Evolutionary conservation across 371 early-diverging fungal genomes (phyloP).

Genomic region (Mucor saturninus): DNA sequence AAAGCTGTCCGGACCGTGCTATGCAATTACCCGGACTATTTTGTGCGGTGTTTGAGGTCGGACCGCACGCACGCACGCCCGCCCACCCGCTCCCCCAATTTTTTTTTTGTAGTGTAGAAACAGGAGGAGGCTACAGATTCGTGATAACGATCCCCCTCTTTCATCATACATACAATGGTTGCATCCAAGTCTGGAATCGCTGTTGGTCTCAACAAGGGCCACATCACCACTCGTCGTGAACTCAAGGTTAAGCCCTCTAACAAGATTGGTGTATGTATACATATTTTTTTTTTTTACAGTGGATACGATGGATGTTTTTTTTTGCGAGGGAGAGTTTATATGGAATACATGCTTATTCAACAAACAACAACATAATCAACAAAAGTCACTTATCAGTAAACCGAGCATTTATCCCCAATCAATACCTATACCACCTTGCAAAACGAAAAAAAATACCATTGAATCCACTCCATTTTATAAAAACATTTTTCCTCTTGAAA

Average conservation of each 20-base stretch:
- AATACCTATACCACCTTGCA: too few relatives aligned
- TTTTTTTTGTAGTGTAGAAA: neutral
- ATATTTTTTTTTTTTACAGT: conserved; percentile 14
- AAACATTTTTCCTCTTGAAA: too few relatives aligned
- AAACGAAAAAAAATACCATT: too few relatives aligned
- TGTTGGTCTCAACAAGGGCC: conserved; percentile 85
- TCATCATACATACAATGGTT: conserved; percentile 36
- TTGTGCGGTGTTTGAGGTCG: neutral
- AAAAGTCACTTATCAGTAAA: too few relatives aligned
- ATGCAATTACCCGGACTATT: neutral
- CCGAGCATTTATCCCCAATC: too few relatives aligned
- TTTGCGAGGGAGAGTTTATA: neutral
- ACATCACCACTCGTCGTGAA: conserved; percentile 84
- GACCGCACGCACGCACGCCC: neutral
- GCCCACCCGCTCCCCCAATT: conserved; percentile 1
- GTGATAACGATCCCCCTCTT: conserved; percentile 21
- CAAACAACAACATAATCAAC: neutral
- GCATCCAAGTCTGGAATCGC: conserved; percentile 73
- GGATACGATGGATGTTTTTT: conserved; percentile 35
- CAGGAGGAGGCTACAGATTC: neutral
- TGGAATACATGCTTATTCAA: conserved; percentile 1
- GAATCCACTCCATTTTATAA: too few relatives aligned
- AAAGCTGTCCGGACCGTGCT: neutral
- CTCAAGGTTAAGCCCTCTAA: conserved; percentile 80
- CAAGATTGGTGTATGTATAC: conserved; percentile 86